These are phyloP conservation scores for Liquidambar formosana DNA, from an alignment of 164 flowering plant species.

Conservation along the genomic window DNA sequence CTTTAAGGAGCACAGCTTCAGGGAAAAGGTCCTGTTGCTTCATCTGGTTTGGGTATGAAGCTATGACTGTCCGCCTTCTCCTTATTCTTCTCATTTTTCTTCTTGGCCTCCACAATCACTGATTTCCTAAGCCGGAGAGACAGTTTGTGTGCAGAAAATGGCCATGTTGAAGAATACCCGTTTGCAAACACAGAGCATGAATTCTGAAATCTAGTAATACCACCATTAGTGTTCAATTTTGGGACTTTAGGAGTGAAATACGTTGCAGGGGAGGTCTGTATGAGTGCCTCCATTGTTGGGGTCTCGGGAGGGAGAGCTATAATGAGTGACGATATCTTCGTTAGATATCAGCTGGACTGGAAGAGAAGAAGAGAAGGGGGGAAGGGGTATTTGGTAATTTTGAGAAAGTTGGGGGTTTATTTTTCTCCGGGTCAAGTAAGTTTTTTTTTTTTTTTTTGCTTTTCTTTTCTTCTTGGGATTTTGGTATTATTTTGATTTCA, in stretches of 20 bases:
- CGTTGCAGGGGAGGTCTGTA: conserved; percentile 22
- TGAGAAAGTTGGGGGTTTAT: too few relatives aligned
- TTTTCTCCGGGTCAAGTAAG: too few relatives aligned
- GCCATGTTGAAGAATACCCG: conserved; percentile 23
- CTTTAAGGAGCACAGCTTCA: conserved; percentile 83
- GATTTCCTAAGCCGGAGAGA: conserved; percentile 27
- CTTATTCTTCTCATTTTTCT: conserved; percentile 27
- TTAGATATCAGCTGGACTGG: not conserved
- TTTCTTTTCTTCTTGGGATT: too few relatives aligned
- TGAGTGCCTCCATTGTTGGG: conserved; percentile 36
- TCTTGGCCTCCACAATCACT: conserved; percentile 44
- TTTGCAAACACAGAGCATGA: conserved; percentile 23
- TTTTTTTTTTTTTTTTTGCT: too few relatives aligned
- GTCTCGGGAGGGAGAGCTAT: not conserved
- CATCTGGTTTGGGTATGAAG: conserved; percentile 64
- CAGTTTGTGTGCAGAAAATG: conserved; percentile 27
- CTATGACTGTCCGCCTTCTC: conserved; percentile 56
- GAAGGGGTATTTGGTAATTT: not conserved
- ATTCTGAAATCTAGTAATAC: conserved; percentile 4
- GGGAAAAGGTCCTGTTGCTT: conserved; percentile 75
- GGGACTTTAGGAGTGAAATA: conserved; percentile 10
- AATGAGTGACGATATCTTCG: not conserved
- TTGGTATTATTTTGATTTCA: too few relatives aligned
- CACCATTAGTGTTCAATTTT: not conserved
- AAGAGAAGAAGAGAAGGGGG: not conserved